Percentiles rank a stretch among this genome's conserved stretches.
phyloP scores from a whole-genome alignment of 2,329 filamentous ascomycete species.

The Colletotrichum gigasporum region DNA sequence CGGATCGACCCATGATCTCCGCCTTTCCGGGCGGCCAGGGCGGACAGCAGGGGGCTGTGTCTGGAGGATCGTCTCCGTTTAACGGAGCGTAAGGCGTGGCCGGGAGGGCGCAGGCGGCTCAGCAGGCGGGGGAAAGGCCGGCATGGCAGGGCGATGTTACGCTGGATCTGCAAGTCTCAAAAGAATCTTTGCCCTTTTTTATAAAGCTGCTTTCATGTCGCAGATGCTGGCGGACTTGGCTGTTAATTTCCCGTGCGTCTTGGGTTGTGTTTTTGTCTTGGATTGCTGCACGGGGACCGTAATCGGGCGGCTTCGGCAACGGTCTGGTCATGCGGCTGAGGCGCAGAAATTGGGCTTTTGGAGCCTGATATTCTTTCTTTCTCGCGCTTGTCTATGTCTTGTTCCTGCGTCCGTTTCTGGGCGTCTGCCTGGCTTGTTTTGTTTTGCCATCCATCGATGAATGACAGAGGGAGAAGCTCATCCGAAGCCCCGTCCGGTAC shows the following conservation, averaged over 20 bases:
- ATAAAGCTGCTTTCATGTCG: background rate
- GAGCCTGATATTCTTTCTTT: no score
- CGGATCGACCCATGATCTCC: background rate
- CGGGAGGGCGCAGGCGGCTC: background rate
- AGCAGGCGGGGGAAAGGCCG: background rate
- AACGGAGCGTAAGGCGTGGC: slow-evolving; percentile 13
- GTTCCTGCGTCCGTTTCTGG: no score
- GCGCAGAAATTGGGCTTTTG: no score
- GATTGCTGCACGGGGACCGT: background rate
- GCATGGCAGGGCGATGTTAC: background rate
- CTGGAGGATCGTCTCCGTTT: background rate
- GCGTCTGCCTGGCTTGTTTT: no score
- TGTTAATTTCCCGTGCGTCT: background rate
- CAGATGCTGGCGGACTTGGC: no score
- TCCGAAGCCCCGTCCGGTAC: background rate
- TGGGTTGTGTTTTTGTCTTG: background rate
- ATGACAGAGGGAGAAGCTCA: background rate
- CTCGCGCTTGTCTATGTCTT: no score
- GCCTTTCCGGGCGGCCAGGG: background rate
- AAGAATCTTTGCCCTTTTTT: background rate
- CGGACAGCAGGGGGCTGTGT: no score
- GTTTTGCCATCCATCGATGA: no score
- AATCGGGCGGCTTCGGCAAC: background rate
- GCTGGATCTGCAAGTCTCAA: background rate
- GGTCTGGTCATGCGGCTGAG: background rate